Conservation (phyloP, 169 alveolate genomes). For the Plasmodium fragile region DNA sequence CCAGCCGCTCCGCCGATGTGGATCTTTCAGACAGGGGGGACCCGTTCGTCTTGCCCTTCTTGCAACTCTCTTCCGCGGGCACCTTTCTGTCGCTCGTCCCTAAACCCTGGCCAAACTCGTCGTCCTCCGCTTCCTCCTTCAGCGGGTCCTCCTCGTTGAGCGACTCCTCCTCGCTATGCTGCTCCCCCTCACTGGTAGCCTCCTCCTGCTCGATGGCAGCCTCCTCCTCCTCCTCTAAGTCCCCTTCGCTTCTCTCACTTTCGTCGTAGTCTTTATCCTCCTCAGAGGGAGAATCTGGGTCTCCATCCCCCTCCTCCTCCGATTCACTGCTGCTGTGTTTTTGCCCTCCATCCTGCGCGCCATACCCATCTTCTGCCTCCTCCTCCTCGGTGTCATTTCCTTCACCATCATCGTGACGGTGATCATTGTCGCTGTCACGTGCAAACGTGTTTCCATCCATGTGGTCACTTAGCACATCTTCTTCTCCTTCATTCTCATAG, state of each 20-base stretch:
- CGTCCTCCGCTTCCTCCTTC: too few relatives aligned
- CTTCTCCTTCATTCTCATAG: not conserved
- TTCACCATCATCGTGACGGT: not conserved
- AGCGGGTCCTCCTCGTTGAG: not conserved
- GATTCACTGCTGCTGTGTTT: not conserved
- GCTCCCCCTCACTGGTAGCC: not conserved
- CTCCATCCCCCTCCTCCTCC: slow-evolving; percentile 50
- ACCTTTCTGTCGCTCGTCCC: too few relatives aligned
- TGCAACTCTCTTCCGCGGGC: too few relatives aligned
- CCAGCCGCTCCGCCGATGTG: slow-evolving; percentile 10
- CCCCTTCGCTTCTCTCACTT: slow-evolving; percentile 80
- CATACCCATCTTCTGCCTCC: not conserved
- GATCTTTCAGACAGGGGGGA: slow-evolving; percentile 12
- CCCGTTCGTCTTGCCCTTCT: not conserved
- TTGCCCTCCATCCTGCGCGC: not conserved
- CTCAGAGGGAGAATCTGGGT: slow-evolving; percentile 62
- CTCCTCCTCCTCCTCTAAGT: not conserved
- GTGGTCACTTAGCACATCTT: not conserved
- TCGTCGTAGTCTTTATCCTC: slow-evolving; percentile 83
- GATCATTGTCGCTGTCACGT: not conserved
- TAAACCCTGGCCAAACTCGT: too few relatives aligned
- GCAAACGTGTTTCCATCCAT: not conserved
- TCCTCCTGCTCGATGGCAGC: not conserved
- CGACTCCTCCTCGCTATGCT: too few relatives aligned
- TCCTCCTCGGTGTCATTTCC: not conserved